A percentile compares a stretch with the other conserved stretches of the same genome.
These are phyloP conservation scores for Boletus subcaerulescens DNA, from an alignment of 768 basidiomycete genomes.

Conservation along the genomic window DNA sequence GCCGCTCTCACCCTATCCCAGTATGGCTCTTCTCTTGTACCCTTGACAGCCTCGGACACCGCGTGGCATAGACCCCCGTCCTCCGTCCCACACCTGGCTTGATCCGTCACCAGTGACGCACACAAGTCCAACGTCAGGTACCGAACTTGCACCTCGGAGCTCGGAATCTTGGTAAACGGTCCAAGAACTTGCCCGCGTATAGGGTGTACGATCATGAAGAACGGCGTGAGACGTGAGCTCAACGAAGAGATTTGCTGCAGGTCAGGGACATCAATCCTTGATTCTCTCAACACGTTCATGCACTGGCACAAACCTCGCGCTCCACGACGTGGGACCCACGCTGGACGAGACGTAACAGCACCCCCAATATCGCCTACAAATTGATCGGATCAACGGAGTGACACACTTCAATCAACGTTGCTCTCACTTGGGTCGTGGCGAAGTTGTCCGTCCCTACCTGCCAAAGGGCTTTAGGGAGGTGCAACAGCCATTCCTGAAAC, in stretches of 20 bases:
- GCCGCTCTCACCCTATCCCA: constrained; percentile 33
- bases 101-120: constrained; percentile 28
- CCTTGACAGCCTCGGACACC: constrained; percentile 27
- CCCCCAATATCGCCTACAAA: constrained; percentile 51
- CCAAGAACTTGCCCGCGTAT: constrained; percentile 69
- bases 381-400: constrained; percentile 4
- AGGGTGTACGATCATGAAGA: constrained; percentile 77
- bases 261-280: constrained; percentile 14
- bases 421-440: constrained; percentile 56
- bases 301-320: constrained; percentile 39
- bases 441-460: constrained; percentile 65
- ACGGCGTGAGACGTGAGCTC: constrained; percentile 66
- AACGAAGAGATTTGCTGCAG: constrained; percentile 48
- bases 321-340: constrained; percentile 46
- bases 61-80: constrained; percentile 22
- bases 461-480: constrained; percentile 83
- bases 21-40: constrained; percentile 27
- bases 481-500: constrained; percentile 64
- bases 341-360: constrained; percentile 61
- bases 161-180: constrained; percentile 71
- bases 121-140: constrained; percentile 66
- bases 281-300: neutral
- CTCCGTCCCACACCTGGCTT: constrained; percentile 4
- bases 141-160: constrained; percentile 38
- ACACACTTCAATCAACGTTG: neutral